Evolutionary conservation across 2,329 filamentous ascomycete genomes (phyloP), one percentile per base, ranked within the genome.

Genomic region (Colletotrichum spaethianum): DNA sequence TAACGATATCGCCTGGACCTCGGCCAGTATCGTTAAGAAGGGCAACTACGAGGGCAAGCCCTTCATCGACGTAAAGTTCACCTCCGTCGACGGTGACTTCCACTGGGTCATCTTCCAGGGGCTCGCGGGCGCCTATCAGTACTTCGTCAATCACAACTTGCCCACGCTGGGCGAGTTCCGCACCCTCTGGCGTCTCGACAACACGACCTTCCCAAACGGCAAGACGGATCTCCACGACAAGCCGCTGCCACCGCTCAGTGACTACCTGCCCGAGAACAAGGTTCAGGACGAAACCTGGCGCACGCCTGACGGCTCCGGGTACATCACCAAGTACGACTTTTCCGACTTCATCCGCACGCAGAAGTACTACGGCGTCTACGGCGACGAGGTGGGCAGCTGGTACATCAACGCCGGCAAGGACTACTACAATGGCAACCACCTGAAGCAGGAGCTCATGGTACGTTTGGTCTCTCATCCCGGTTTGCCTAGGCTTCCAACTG

Each of bases 251-350:
- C 77, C 82, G 0, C 78, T 87, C 8, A 76, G 78, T 2, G 82
- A 86, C 50, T 87, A 87, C 68, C 68, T 79, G 4, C 77, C 75
- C 6, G 80, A 82, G 14, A 86, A 83, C 16, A 87, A 87, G 55
- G 84, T 88, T 4, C 86, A 88, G 74, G 87, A 88, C 76, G 86
- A 88, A 79, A 88, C 87, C 1, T 88, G 86, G 85, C 80, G 84
- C 63, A 82, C 79, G 36, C 80, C 59, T 1, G 23, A 64, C 3
- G 65, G 65, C 16, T 16, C 4, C 80, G 78, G 78, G 2, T 88
- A 86, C 68, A 81, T 89, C 70, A 87, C 85, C 2, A 89, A 90
- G 78, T 89, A 89, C 70, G 79, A 82, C 67, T 84, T 84, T 73
- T 80, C 65, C 28, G 65, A 69, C 65, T 53, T 63, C 52, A 48